Percentiles rank a stretch among this genome's conserved stretches.
Evolutionary conservation across 1,284 basidiomycete species (phyloP).

Genomic region (Leccinum griseonigrum): DNA sequence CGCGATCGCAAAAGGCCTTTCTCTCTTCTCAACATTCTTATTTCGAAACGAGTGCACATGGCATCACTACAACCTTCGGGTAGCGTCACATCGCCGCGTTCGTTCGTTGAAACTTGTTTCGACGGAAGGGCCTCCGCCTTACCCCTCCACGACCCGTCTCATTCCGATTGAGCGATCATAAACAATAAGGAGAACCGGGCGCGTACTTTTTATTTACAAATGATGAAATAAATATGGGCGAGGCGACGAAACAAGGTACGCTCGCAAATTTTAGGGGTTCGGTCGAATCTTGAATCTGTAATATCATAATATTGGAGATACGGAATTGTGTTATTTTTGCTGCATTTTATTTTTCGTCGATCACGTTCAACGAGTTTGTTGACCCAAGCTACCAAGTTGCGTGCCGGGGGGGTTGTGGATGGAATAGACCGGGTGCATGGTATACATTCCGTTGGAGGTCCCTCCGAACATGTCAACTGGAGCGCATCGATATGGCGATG

Average conservation of each 20-base stretch:
- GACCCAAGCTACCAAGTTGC: neutral
- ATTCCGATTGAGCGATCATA: constrained; percentile 13
- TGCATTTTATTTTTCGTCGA: neutral
- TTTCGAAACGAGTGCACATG: neutral
- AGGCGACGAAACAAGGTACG: neutral
- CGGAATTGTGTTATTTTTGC: neutral
- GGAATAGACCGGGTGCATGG: neutral
- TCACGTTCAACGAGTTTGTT: neutral
- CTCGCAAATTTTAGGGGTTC: neutral
- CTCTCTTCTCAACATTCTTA: neutral
- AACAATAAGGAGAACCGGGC: neutral
- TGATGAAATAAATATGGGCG: neutral
- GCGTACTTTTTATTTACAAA: neutral
- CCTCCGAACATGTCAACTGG: neutral
- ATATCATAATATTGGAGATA: neutral
- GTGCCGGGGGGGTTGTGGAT: neutral
- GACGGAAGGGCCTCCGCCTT: neutral
- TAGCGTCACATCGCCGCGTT: neutral
- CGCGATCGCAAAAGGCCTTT: neutral
- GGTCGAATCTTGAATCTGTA: neutral
- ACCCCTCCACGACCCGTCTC: constrained; percentile 2
- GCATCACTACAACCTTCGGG: neutral
- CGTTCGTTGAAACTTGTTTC: constrained; percentile 17
- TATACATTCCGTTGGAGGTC: neutral
- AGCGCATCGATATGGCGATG: neutral